Evolutionary conservation across 768 basidiomycete species (phyloP).

Genomic region (Sutorius australiensis): DNA sequence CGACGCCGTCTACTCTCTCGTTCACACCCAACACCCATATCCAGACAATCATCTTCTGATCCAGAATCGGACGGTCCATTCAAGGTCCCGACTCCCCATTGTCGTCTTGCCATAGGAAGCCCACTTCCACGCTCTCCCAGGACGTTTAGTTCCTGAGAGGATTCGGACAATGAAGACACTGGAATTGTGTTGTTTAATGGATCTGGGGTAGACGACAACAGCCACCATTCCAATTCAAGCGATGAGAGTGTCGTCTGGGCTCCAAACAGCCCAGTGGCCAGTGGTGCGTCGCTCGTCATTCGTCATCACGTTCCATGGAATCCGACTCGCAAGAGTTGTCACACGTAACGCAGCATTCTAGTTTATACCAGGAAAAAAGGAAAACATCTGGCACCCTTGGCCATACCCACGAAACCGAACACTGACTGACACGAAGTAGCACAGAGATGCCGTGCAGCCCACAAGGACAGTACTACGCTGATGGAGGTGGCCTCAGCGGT

Average conservation of each 20-base stretch:
- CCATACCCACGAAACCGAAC: constrained; percentile 85
- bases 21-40: constrained; percentile 76
- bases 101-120: constrained; percentile 52
- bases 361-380: constrained; percentile 42
- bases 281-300: constrained; percentile 66
- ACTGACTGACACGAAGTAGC: constrained; percentile 87
- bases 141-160: constrained; percentile 22
- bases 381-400: constrained; percentile 53
- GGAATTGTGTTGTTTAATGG: constrained; percentile 25
- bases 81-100: constrained; percentile 60
- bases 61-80: constrained; percentile 58
- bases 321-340: constrained; percentile 71
- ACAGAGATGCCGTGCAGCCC: constrained; percentile 58
- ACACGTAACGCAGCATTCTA: constrained; percentile 22
- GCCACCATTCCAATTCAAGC: constrained; percentile 44
- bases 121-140: constrained; percentile 55
- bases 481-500: no score
- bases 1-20: constrained; percentile 52
- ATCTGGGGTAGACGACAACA: constrained; percentile 23
- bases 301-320: constrained; percentile 31
- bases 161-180: constrained; percentile 24
- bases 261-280: constrained; percentile 72
- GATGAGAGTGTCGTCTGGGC: constrained; percentile 61
- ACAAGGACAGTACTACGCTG: no score
- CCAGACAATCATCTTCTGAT: constrained; percentile 59